Percentiles rank a stretch among this genome's conserved stretches.
Conservation (phyloP, 192 early-diverging fungal genomes). For the Linnemannia hyalina region DNA sequence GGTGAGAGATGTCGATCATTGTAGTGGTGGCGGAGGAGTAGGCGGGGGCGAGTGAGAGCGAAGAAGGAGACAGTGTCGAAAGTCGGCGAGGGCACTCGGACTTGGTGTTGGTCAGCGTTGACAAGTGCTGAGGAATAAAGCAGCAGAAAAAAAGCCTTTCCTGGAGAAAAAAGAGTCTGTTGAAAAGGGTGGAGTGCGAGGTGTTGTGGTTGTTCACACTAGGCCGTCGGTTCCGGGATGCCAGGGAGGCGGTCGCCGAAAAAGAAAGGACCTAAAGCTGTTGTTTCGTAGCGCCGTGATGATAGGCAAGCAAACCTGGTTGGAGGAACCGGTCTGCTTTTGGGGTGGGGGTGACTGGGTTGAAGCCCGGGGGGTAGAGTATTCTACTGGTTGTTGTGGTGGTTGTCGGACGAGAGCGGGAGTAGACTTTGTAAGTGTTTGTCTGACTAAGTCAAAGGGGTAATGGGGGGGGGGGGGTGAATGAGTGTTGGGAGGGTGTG, state of each 20-base stretch:
- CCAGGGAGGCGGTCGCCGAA: conserved; percentile 59
- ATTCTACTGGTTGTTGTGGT: background rate
- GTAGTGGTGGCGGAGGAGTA: background rate
- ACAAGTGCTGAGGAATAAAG: background rate
- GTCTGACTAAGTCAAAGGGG: background rate
- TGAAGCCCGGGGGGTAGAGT: conserved; percentile 33
- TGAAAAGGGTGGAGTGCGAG: conserved; percentile 8
- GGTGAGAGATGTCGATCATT: conserved; percentile 52
- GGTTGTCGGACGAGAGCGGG: background rate
- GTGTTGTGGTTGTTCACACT: conserved; percentile 29
- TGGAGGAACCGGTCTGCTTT: conserved; percentile 35
- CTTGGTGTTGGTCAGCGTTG: background rate
- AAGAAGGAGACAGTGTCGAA: background rate
- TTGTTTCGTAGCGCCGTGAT: conserved; percentile 55
- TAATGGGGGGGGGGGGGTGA: background rate
- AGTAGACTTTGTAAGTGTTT: background rate
- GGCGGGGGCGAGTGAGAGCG: background rate
- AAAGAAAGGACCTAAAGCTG: conserved; percentile 22
- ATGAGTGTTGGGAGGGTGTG: background rate
- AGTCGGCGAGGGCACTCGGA: background rate
- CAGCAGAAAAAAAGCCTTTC: conserved; percentile 1
- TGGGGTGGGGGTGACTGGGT: conserved; percentile 24
- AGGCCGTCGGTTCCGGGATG: conserved; percentile 48
- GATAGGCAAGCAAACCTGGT: conserved; percentile 52
- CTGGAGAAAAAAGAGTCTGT: background rate